A percentile compares a stretch with the other conserved stretches of the same genome.
These are phyloP conservation scores for Aspergillus candidus DNA, from an alignment of 2,329 filamentous ascomycete species.

Conservation along the genomic window DNA sequence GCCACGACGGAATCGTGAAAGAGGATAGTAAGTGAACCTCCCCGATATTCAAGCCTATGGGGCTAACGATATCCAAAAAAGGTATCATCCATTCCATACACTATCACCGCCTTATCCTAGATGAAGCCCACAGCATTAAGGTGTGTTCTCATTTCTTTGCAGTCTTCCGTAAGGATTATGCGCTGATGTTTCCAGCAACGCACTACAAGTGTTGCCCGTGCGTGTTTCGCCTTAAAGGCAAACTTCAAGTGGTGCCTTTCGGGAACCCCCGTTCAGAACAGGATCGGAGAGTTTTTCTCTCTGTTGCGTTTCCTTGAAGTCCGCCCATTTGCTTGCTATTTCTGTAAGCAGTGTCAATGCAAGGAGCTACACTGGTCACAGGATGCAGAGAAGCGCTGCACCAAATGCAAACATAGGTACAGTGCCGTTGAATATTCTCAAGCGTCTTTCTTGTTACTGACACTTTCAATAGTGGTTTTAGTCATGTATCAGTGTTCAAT, in stretches of 20 bases:
- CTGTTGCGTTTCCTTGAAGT: conserved; percentile 86
- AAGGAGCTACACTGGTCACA: conserved; percentile 78
- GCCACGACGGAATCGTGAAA: conserved; percentile 73
- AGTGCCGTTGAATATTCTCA: conserved; percentile 11
- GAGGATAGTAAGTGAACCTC: conserved; percentile 52
- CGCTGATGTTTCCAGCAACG: conserved; percentile 41
- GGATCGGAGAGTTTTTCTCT: conserved; percentile 96
- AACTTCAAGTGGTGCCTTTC: conserved; percentile 93
- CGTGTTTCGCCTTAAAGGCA: conserved; percentile 84
- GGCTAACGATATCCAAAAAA: conserved; percentile 27
- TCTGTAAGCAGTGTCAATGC: conserved; percentile 83
- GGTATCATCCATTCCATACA: conserved; percentile 76
- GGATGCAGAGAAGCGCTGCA: conserved; percentile 65
- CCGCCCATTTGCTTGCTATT: conserved; percentile 83
- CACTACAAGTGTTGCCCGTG: conserved; percentile 85
- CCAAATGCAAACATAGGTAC: conserved; percentile 56
- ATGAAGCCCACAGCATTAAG: conserved; percentile 95
- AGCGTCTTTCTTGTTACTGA: conserved; percentile 8
- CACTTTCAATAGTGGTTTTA: conserved; percentile 45
- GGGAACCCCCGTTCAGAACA: conserved; percentile 91
- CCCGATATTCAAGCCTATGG: background rate
- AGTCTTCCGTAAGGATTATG: background rate
- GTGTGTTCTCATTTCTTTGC: conserved; percentile 28
- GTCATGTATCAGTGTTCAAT: conserved; percentile 79
- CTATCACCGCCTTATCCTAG: conserved; percentile 87